These are phyloP conservation scores for Venturia pyrina DNA, from an alignment of 2,329 filamentous ascomycete species.

Conservation along the genomic window DNA sequence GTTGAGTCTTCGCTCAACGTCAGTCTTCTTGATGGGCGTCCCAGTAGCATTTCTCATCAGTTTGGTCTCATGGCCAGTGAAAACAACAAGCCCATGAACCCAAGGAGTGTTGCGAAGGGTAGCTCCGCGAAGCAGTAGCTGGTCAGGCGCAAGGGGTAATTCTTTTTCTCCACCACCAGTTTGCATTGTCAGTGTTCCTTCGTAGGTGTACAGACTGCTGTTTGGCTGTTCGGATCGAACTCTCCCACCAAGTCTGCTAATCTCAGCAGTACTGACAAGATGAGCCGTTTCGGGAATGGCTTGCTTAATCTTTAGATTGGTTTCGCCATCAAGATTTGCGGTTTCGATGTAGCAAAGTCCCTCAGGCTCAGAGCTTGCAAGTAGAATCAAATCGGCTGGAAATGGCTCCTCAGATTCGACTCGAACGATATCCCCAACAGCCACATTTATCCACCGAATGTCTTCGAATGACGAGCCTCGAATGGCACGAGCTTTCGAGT, in stretches of 20 bases:
- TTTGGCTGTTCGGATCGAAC: slow-evolving; percentile 95
- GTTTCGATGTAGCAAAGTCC: slow-evolving; percentile 98
- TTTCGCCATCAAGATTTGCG: slow-evolving; percentile 93
- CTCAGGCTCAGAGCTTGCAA: slow-evolving; percentile 94
- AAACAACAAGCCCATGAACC: slow-evolving; percentile 93
- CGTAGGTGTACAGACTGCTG: slow-evolving; percentile 96
- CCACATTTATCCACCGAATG: slow-evolving; percentile 86
- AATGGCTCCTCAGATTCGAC: slow-evolving; percentile 94
- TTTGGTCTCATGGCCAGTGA: slow-evolving; percentile 96
- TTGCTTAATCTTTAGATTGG: slow-evolving; percentile 98
- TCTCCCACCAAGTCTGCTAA: slow-evolving; percentile 76
- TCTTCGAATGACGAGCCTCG: slow-evolving; percentile 77
- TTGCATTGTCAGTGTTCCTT: slow-evolving; percentile 87
- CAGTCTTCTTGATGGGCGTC: slow-evolving; percentile 93
- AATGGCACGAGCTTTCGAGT: slow-evolving; percentile 73
- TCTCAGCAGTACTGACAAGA: slow-evolving; percentile 75
- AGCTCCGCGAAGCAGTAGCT: slow-evolving; percentile 83
- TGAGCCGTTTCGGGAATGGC: slow-evolving; percentile 83
- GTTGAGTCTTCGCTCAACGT: slow-evolving; percentile 90
- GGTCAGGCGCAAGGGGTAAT: slow-evolving; percentile 78
- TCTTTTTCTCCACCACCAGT: slow-evolving; percentile 89
- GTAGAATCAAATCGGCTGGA: slow-evolving; percentile 81
- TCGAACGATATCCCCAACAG: slow-evolving; percentile 83
- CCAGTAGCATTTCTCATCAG: slow-evolving; percentile 98
- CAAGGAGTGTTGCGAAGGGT: slow-evolving; percentile 93